Percentiles rank a stretch among this genome's conserved stretches.
These are phyloP conservation scores for Giardia muris DNA, from an alignment of 208 protist species.

Conservation along the genomic window DNA sequence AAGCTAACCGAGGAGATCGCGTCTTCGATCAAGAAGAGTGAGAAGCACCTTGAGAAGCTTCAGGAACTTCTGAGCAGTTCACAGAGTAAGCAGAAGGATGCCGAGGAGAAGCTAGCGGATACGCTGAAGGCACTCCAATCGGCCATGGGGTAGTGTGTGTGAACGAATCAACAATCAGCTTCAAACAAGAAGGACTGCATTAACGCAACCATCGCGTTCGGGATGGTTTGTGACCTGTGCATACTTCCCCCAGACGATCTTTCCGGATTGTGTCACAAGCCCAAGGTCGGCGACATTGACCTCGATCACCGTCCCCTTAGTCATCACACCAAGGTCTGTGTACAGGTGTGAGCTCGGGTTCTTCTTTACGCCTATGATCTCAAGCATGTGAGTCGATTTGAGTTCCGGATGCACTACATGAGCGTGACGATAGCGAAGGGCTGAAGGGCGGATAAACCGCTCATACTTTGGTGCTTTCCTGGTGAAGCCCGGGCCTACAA, in stretches of 20 bases:
- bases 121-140: background rate
- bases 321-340: constrained; percentile 97
- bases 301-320: constrained; percentile 98
- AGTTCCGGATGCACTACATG: constrained; percentile 99
- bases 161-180: no score
- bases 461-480: constrained; percentile 98
- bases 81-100: background rate
- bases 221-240: constrained; percentile 99
- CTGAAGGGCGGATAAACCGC: constrained; percentile 96
- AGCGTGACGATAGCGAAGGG: constrained; percentile 88
- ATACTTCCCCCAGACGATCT: constrained; percentile 81
- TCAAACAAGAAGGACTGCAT: constrained; percentile 95
- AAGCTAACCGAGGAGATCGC: background rate
- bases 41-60: background rate
- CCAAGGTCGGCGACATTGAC: constrained; percentile 97
- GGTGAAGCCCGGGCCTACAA: constrained; percentile 90
- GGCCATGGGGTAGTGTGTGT: background rate
- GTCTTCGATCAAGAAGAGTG: background rate
- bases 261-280: constrained; percentile 91
- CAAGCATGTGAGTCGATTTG: constrained; percentile 91
- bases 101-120: background rate
- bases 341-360: constrained; percentile 64
- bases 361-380: constrained; percentile 71
- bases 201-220: constrained; percentile 98
- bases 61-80: background rate